These are phyloP conservation scores for Quercus tomentella DNA, from an alignment of 331 rosid species.

Conservation along the genomic window DNA sequence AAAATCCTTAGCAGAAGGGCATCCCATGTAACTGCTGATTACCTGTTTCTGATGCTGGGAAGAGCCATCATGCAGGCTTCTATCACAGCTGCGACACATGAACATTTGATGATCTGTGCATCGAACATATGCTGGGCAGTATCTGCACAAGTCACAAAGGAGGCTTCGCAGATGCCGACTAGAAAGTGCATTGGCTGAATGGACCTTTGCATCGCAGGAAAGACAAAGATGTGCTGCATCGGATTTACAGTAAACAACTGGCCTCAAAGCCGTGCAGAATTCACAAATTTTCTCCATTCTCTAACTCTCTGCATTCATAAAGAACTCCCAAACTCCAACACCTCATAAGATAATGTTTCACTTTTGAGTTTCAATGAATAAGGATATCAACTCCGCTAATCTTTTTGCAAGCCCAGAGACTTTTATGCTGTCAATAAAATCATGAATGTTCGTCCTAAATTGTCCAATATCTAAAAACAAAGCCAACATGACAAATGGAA, in stretches of 20 bases:
- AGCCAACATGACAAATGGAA: conserved; percentile 4
- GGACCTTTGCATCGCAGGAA: conserved; percentile 84
- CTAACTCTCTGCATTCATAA: conserved; percentile 15
- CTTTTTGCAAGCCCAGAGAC: neutral
- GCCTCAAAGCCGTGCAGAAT: conserved; percentile 67
- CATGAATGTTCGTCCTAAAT: conserved; percentile 4
- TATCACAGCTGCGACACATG: conserved; percentile 58
- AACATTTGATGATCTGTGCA: conserved; percentile 67
- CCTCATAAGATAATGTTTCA: neutral
- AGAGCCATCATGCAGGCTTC: conserved; percentile 43
- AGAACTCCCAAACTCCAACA: conserved; percentile 7
- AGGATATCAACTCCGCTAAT: conserved; percentile 7
- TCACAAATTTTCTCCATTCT: conserved; percentile 82
- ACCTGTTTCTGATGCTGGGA: conserved; percentile 47
- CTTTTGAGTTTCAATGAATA: conserved; percentile 12
- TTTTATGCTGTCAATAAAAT: conserved; percentile 4
- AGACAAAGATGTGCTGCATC: conserved; percentile 91
- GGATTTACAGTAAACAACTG: conserved; percentile 76
- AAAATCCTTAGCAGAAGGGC: conserved; percentile 76
- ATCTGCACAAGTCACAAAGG: conserved; percentile 58
- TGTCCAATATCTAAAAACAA: conserved; percentile 1
- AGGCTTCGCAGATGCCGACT: conserved; percentile 57
- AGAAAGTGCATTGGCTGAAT: conserved; percentile 75
- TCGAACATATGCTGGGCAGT: conserved; percentile 40
- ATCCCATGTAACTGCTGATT: conserved; percentile 61